Evolutionary conservation across 2,329 filamentous ascomycete genomes (phyloP), one percentile per base, ranked within the genome.

Genomic region (Alternaria arbusti): DNA sequence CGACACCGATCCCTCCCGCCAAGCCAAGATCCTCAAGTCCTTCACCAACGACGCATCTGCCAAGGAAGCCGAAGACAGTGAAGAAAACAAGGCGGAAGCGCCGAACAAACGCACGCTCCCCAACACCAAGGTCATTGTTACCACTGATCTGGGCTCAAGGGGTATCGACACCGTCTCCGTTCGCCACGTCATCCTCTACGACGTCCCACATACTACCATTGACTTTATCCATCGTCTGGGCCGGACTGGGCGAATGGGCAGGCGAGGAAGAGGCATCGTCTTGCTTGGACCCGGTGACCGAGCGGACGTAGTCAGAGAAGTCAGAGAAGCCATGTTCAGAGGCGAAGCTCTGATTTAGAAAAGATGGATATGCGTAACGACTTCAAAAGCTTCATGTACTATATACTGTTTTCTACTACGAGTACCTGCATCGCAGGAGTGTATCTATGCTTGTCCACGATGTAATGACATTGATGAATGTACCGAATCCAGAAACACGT

Each of bases 201-300:
- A 99, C 78, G 95, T 99, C n/a, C 96, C 96, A 5, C 95, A 98
- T 77, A 97, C 93, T 0, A 97, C 94, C 0, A 96, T 99, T 64
- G 96, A 99, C 80, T 99, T 99, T 74, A 97, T 99, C 74, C 96
- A 99, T 80, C 91, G 96, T 15, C 88, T 98, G 5, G 96, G 96
- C 15, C 88, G 96, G 61, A 93, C 96, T 1, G 96, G 96, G 0
- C 88, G 96, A 32, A 98, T 98, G 93, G 94, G 94, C 3, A 88
- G 94, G 65, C 87, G 96, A 78, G 96, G 96, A 15, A 87, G 94
- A 59, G 96, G 94, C 20, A 90, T 98, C 68, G 94, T 98, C 26
- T 83, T 99, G 36, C 92, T 97, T 2, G 95, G 94, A 65, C 95
- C 92, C 79, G 88, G 94, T 66, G 96, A 98, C 79, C 86, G 96